Evolutionary conservation across 192 early-diverging fungal species (phyloP), one percentile per base, ranked within the genome.

Genomic region (Coemansia aciculifera): DNA sequence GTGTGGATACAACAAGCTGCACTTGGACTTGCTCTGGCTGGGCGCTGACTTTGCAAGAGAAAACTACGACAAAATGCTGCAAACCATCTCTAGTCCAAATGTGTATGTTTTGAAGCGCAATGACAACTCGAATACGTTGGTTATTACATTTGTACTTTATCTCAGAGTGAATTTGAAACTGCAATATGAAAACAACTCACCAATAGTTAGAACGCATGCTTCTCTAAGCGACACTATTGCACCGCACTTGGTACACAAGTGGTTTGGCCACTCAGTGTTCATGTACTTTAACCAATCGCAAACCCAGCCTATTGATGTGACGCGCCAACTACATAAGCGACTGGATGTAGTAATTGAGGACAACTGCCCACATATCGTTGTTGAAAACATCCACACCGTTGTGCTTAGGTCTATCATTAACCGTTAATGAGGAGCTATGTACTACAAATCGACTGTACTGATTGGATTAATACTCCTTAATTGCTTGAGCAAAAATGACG

Each of bases 61-160:
- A 36, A 61, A 36, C 5, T 61, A 57, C 15, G 54, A 57, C 54
- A 57, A 57, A 57, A 57, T 57, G 54, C 29, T 57, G 29, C 54
- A 57, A 57, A 57, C 27, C 27, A 17, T 31, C 27, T 57, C 54
- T 32, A 34, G 29, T 7, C 54, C 54, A 13, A 57, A 57, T 57
- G 54, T 15, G 5, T 34, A 57, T 34, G 54, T 57, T 31, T 17
- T 57, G 6, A 57, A n/a, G 31, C 54, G 29, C 27, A 17, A 32
- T 7, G 54, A 57, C 29, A 57, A 34, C 13, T 57, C 29, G 2
- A 17, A 31, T 17, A 57, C 6, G 54, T n/a, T 57, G 54, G 54
- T 57, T 57, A 17, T 57, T 17, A 57, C 54, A 17, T 57, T 57
- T 57, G 54, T 34, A 9, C 10, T 57, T 29, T 57, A 57, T 34